Evolutionary conservation across 1,284 basidiomycete species (phyloP), one percentile per base, ranked within the genome.

Genomic region (Cryptococcus sp.): DNA sequence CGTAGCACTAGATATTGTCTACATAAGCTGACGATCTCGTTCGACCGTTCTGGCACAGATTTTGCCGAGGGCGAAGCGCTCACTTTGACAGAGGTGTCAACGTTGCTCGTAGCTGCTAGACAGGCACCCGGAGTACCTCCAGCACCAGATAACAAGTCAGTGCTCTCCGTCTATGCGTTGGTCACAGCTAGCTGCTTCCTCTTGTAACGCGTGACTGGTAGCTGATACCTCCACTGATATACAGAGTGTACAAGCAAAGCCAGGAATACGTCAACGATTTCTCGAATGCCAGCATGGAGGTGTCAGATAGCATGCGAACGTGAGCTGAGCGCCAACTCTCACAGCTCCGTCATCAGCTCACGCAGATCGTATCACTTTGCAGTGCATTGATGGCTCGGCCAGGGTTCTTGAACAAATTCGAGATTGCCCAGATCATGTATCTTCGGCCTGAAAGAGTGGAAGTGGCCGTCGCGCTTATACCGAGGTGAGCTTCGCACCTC

Each of bases 341-440:
- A 10, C 29, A 13, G 8, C 13, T 10, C 8, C 2, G 29, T 13
- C 23, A 37, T 23, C 23, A 40, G 40, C 26, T 34, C 17, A 29
- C 29, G 7, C 20, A 13, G 29, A 34, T 34, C 29, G 3, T 5
- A 34, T 34, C 13, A 2, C 13, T 34, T 26, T n/a, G 7, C 55
- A 72, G 70, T 3, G 67, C 69, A 17, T 62, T 73, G 17, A 38
- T 53, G n/a, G 61, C 67, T 3, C 59, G 66, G 19, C 58, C 62
- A 15, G 69, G 64, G 1, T 76, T 76, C 54, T 53, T 76, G 26
- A 76, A 76, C 64, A 74, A 68, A 50, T 76, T 76, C 50, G 75
- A 76, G 62, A 67, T 73, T 25, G 73, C 75, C 20, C 75, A 76
- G 57, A 73, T 76, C 63, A 72, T 76, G 67, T 69, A 74, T 47